Evolutionary conservation across 169 alveolate genomes (phyloP), one percentile per base, ranked within the genome.

Genomic region (Babesia bovis): DNA sequence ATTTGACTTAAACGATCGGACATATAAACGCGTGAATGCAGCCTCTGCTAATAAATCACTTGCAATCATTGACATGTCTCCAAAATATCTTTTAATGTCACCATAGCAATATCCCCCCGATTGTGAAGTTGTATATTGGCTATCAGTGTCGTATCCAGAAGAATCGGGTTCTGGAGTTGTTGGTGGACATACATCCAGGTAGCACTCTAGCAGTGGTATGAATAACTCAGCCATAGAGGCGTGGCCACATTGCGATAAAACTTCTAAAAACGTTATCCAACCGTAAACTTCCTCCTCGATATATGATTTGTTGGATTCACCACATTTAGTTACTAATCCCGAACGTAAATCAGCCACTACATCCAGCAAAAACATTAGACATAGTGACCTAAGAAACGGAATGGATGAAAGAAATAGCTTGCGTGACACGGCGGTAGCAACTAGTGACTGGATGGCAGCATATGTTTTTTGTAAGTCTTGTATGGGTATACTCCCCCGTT

Each of bases 231-330:
- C 70, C 6, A 36, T 28, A 9, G 40, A 44, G 10, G 63, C 74
- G 23, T 75, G 77, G 21, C 79, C 77, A 32, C 47, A 17, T 23
- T 75, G 85, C 10, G 79, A 32, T 35, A 75, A 45, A n/a, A 49
- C 28, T 53, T 75, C 85, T 15, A 75, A 49, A 36, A 73, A 75
- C 13, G 72, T 65, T 2, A 61, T 61, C 85, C 85, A 75, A 44
- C 85, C 85, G 40, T 75, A 66, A n/a, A 66, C 56, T 36, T 75
- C 85, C 36, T 75, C 85, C 42, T 52, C 85, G 60, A 30, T 35
- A 32, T 21, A 56, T 10, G 47, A 26, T 35, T 23, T 21, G 47
- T 28, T 35, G 66, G 35, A 15, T 35, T 15, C 7, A 21, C 66
- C 50, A 35, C 66, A 33, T 33, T 6, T 28, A n/a, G 38, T 10